Evolutionary conservation across 2,329 filamentous ascomycete species (phyloP), one percentile per base, ranked within the genome.

Genomic region (Fusarium chuoi): DNA sequence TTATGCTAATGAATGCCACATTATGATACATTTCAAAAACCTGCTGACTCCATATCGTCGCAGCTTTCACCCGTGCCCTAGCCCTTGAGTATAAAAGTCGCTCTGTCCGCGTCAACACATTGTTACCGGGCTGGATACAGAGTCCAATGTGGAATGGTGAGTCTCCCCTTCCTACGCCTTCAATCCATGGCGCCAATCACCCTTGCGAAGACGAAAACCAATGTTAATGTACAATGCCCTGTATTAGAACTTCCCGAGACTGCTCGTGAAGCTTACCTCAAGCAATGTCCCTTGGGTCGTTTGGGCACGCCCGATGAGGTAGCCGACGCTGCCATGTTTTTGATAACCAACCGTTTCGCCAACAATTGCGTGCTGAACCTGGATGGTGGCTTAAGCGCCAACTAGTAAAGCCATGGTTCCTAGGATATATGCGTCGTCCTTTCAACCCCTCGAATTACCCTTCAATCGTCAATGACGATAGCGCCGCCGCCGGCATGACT

Each of bases 331-430:
- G 93, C 92, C 52, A 79, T 92, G 35, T 97, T 97, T 81, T 87
- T 97, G 22, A 92, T 90, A 36, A 87, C 87, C 52, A 97, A 96
- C 81, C 85, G 89, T 71, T 98, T 96, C 82, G 93, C 94, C 63
- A 96, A 96, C 81, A 97, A 97, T 75, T 96, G 94, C 81, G 87
- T 95, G 57, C 86, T 98, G 58, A 96, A 95, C 81, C 86, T 98
- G 35, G 95, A 97, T 82, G 95, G 95, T 22, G 95, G 95, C 4
- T 81, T 97, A 75, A 95, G 93, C 81, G 93, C 93, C 57, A 82
- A 82, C 76, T 93, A 80, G 87, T 65, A 35, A 64, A 60, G 33
- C 59, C 30, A 64, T 67, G 41, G 35, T 60, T 59, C 57, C 52
- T 57, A 57, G 44, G 44, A 70, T 70, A 58, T 62, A 55, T 33